A percentile compares a stretch with the other conserved stretches of the same genome.
Conservation (phyloP, 306 rosid species). For the Luffa aegyptiaca region DNA sequence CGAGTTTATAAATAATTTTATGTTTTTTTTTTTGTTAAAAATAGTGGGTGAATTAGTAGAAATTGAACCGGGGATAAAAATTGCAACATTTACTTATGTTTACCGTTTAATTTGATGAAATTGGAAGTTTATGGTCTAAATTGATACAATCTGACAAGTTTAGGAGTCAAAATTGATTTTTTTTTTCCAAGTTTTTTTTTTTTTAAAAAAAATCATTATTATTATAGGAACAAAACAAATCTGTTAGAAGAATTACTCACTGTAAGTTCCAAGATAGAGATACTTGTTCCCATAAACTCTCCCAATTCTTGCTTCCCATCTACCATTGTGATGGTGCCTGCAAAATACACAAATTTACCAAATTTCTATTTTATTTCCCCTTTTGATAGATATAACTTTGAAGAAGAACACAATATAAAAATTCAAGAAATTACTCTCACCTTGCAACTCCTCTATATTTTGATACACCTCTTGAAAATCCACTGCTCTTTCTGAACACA, state of each 20-base stretch:
- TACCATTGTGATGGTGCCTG: conserved; percentile 90
- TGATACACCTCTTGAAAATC: conserved; percentile 91
- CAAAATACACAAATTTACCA: not conserved
- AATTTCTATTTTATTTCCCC: not conserved
- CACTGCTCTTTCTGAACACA: conserved; percentile 66
- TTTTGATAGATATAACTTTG: not conserved
- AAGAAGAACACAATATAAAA: not conserved
- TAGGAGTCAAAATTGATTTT: too few relatives aligned
- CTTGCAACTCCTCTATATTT: conserved; percentile 92
- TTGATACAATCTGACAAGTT: too few relatives aligned
- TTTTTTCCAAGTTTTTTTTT: too few relatives aligned
- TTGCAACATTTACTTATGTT: too few relatives aligned
- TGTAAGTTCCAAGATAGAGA: conserved; percentile 83
- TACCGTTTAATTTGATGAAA: too few relatives aligned
- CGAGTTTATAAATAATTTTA: too few relatives aligned
- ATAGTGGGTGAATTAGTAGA: too few relatives aligned
- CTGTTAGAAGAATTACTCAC: conserved; percentile 25
- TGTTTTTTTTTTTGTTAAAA: too few relatives aligned
- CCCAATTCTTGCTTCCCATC: conserved; percentile 97
- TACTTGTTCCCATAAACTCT: conserved; percentile 92
- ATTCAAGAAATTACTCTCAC: conserved; percentile 14
- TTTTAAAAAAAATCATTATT: too few relatives aligned
- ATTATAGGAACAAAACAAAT: not conserved
- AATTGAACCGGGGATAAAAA: too few relatives aligned
- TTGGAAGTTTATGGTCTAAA: too few relatives aligned